A percentile compares a stretch with the other conserved stretches of the same genome.
These are phyloP conservation scores for Ricinus communis DNA, from an alignment of 345 rosid genomes.

Conservation along the genomic window DNA sequence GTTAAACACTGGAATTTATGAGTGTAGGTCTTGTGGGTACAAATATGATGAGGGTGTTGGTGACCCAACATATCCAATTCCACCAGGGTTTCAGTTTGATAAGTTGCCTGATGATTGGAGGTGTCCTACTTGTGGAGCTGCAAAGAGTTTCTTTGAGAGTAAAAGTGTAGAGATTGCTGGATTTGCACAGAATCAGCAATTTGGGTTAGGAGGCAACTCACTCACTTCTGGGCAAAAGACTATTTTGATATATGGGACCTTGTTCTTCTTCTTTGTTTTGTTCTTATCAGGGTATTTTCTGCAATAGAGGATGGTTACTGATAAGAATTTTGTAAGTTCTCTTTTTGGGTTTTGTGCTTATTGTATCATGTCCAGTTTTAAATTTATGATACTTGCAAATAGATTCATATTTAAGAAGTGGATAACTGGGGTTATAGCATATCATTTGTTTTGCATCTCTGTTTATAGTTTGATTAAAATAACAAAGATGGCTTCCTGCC, in stretches of 20 bases:
- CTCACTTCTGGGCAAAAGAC: constrained; percentile 92
- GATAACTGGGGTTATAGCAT: not conserved
- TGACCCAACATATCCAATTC: constrained; percentile 81
- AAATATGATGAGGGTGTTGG: constrained; percentile 88
- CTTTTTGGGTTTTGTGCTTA: not conserved
- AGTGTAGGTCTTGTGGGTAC: constrained; percentile 93
- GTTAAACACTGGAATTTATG: constrained; percentile 87
- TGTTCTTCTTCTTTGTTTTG: constrained; percentile 61
- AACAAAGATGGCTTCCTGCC: no score
- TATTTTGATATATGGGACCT: constrained; percentile 71
- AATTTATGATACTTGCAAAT: constrained; percentile 1
- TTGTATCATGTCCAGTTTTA: not conserved
- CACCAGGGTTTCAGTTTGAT: constrained; percentile 80
- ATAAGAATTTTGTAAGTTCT: not conserved
- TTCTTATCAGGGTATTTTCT: constrained; percentile 84
- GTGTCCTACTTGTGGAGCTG: constrained; percentile 94
- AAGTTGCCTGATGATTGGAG: constrained; percentile 89
- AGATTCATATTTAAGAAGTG: no score
- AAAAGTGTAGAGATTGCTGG: constrained; percentile 97
- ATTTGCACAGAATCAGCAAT: constrained; percentile 94
- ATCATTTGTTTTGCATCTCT: no score
- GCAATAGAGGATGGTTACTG: constrained; percentile 36
- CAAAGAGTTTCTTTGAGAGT: constrained; percentile 76
- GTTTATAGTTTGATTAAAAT: not conserved
- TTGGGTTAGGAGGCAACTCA: constrained; percentile 80